These are phyloP conservation scores for Earliella scabrosa DNA, from an alignment of 1,284 basidiomycete genomes.

Conservation along the genomic window DNA sequence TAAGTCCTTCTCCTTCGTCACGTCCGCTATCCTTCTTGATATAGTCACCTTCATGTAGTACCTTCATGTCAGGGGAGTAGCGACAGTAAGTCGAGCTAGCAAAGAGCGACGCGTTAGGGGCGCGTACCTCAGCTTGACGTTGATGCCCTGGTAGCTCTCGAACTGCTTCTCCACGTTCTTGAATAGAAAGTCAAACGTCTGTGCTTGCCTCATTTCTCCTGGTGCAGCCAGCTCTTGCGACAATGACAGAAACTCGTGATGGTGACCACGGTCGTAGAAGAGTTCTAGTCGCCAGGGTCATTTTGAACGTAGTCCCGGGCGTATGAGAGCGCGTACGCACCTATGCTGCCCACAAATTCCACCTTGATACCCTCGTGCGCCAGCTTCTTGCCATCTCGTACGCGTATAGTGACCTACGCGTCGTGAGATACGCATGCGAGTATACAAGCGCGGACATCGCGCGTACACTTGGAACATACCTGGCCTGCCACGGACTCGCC, in stretches of 20 bases:
- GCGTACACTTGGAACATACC: conserved; percentile 52
- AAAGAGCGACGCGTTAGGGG: not conserved
- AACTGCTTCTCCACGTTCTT: conserved; percentile 99
- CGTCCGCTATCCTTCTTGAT: conserved; percentile 90
- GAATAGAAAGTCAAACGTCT: conserved; percentile 96
- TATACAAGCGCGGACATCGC: not conserved
- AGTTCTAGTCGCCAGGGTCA: conserved; percentile 61
- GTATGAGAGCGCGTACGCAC: conserved; percentile 47
- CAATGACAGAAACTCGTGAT: conserved; percentile 96
- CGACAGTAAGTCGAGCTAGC: not conserved
- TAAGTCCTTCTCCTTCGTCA: conserved; percentile 89
- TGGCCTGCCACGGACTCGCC: conserved; percentile 89
- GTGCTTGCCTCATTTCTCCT: conserved; percentile 93
- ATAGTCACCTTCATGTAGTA: conserved; percentile 96
- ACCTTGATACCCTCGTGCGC: conserved; percentile 98
- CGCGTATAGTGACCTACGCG: conserved; percentile 81
- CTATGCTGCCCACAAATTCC: conserved; percentile 96
- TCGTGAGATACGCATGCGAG: not conserved
- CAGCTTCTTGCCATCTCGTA: conserved; percentile 94
- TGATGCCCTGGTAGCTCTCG: conserved; percentile 97
- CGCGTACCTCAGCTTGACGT: conserved; percentile 90
- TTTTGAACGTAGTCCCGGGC: not conserved
- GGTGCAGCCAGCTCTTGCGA: conserved; percentile 94
- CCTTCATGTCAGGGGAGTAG: conserved; percentile 43
- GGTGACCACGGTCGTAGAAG: conserved; percentile 96